Conservation (phyloP, 2,329 filamentous ascomycete species). For the Ophiostoma montium region DNA sequence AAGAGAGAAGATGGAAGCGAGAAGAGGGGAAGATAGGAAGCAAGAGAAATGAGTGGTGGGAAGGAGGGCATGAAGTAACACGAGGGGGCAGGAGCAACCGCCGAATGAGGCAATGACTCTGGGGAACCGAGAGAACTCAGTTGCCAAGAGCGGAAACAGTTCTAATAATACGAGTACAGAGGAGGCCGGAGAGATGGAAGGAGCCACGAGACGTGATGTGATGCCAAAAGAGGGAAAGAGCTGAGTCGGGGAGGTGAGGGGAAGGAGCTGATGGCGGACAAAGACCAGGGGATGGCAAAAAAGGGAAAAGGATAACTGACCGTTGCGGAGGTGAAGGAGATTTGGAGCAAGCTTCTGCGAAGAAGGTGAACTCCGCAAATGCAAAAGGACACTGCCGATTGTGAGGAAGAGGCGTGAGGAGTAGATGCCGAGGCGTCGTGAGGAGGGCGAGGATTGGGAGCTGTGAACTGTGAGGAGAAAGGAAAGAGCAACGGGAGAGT, state of each 20-base stretch:
- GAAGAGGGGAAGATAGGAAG: neutral
- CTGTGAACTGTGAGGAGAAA: neutral
- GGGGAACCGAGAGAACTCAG: no score
- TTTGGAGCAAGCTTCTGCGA: neutral
- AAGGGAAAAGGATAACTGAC: neutral
- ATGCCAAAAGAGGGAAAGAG: neutral
- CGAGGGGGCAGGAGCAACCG: neutral
- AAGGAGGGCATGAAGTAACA: neutral
- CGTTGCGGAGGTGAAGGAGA: neutral
- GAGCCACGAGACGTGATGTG: slow-evolving; percentile 1
- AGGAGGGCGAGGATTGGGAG: no score
- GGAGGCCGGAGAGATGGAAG: neutral
- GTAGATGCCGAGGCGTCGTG: neutral
- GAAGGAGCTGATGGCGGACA: neutral
- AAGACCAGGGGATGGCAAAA: neutral
- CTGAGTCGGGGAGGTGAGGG: neutral
- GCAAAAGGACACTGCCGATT: neutral
- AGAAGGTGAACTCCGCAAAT: neutral
- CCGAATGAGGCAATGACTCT: neutral
- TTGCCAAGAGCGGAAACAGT: neutral
- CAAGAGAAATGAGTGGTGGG: neutral
- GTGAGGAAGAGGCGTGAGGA: neutral
- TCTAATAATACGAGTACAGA: neutral
- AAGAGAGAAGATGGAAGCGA: neutral
- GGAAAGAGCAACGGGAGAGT: neutral